Evolutionary conservation across 2,329 filamentous ascomycete species (phyloP), one percentile per base, ranked within the genome.

Genomic region (Zarea fungicola): DNA sequence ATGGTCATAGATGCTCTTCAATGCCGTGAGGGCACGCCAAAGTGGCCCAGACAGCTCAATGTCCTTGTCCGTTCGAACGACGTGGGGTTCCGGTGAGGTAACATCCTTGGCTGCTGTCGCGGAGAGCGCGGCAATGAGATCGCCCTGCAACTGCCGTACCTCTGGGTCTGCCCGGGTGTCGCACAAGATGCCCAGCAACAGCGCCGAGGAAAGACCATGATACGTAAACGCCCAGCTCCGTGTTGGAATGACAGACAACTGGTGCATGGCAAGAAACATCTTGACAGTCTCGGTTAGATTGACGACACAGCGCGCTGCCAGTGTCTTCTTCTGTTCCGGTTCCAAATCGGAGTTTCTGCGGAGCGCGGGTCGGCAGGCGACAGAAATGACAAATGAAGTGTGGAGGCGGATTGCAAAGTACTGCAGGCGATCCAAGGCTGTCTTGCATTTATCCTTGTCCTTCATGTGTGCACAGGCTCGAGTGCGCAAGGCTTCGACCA

Each of bases 241-340:
- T 0, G 81, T 85, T 1, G 81, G 81, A 40, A 84, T 84, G 8
- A 82, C 77, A 2, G 80, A 84, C 25, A 85, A 66, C 54, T 83
- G 81, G 61, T 85, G 81, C 81, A 85, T 85, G 14, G 81, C 78
- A 19, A 85, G 67, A 58, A 84, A 85, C 81, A 84, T 85, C 34
- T 79, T 75, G 10, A 85, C 81, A 11, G 81, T 84, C 59, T 84
- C 80, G 6, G 78, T 78, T 22, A 85, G 67, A 58, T 83, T 84
- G 14, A 69, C 65, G 59, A 82, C 83, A 68, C 81, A 85, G 50
- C 75, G 74, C 23, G 78, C 73, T 2, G 77, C 76, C 1, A 85
- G 66, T 1, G 72, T 63, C 37, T 70, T 70, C 56, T 80, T 81
- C 56, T 85, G 79, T 1, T 68, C 58, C 0, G 68, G 57, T 4